These are phyloP conservation scores for Dothistroma septosporum DNA, from an alignment of 2,329 filamentous ascomycete genomes.

Conservation along the genomic window DNA sequence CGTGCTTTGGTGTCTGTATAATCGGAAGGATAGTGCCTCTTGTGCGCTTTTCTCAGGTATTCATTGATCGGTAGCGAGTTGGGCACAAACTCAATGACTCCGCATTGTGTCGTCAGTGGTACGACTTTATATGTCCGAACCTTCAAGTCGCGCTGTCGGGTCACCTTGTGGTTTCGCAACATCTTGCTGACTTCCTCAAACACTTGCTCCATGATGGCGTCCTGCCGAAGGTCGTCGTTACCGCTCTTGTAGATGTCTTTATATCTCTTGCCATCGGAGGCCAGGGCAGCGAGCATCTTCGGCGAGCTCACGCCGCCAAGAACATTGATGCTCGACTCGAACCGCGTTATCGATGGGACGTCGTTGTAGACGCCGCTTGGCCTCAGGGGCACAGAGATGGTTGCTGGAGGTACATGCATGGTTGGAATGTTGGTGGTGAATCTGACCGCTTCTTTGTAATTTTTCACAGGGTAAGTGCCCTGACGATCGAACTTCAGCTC, in stretches of 20 bases:
- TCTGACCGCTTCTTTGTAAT: constrained; percentile 48
- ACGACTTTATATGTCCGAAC: constrained; percentile 97
- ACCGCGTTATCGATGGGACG: constrained; percentile 68
- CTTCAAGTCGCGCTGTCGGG: constrained; percentile 79
- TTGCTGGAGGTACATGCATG: constrained; percentile 76
- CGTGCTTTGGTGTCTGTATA: constrained; percentile 71
- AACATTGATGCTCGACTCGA: constrained; percentile 74
- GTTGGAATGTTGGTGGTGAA: constrained; percentile 47
- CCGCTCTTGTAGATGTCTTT: constrained; percentile 94
- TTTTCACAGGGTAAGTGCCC: constrained; percentile 55
- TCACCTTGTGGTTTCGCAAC: constrained; percentile 77
- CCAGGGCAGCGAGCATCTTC: constrained; percentile 82
- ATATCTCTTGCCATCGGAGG: constrained; percentile 71
- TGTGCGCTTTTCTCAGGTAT: constrained; percentile 86
- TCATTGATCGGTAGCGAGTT: constrained; percentile 90
- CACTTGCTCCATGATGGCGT: constrained; percentile 98
- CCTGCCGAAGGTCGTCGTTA: constrained; percentile 88
- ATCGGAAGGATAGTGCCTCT: constrained; percentile 79
- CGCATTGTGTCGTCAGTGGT: constrained; percentile 76
- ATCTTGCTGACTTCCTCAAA: constrained; percentile 93
- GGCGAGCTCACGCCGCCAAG: constrained; percentile 87
- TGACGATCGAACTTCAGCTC: constrained; percentile 50
- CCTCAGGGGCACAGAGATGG: constrained; percentile 75
- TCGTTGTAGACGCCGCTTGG: constrained; percentile 69
- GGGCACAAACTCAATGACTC: constrained; percentile 94